These are phyloP conservation scores for Haplosporangium sp. DNA, from an alignment of 371 early-diverging fungal species.

Conservation along the genomic window DNA sequence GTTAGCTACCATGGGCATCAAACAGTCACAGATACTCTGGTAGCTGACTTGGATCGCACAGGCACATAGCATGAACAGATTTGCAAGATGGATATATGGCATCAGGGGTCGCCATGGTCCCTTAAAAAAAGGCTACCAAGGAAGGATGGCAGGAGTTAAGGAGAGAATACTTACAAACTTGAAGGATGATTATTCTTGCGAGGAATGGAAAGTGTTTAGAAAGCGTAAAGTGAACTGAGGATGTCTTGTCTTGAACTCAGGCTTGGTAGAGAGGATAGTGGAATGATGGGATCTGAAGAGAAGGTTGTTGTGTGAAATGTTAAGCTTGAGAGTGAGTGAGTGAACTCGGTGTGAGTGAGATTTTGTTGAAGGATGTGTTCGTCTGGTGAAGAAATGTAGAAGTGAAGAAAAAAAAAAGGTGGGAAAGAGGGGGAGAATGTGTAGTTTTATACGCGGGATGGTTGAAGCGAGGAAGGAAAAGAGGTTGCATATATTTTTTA, in stretches of 20 bases:
- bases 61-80: too few species aligned
- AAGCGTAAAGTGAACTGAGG: conserved; percentile 9
- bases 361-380: conserved; percentile 2
- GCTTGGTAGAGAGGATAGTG: too few species aligned
- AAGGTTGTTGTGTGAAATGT: neutral
- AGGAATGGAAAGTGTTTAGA: neutral
- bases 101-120: too few species aligned
- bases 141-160: too few species aligned
- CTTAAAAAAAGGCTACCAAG: too few species aligned
- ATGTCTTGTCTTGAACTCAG: conserved; percentile 1
- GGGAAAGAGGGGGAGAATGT: neutral
- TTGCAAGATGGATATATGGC: too few species aligned
- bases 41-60: too few species aligned
- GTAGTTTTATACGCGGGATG: conserved; percentile 4
- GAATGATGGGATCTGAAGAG: neutral
- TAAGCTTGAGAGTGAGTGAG: neutral
- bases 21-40: too few species aligned
- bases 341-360: neutral
- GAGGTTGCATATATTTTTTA: too few species aligned
- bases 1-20: neutral
- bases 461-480: neutral
- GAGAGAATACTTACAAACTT: too few species aligned
- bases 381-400: conserved; percentile 3
- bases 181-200: too few species aligned
- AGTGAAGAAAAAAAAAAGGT: neutral